These are phyloP conservation scores for Collybia sp. DNA, from an alignment of 768 basidiomycete species.

Conservation along the genomic window DNA sequence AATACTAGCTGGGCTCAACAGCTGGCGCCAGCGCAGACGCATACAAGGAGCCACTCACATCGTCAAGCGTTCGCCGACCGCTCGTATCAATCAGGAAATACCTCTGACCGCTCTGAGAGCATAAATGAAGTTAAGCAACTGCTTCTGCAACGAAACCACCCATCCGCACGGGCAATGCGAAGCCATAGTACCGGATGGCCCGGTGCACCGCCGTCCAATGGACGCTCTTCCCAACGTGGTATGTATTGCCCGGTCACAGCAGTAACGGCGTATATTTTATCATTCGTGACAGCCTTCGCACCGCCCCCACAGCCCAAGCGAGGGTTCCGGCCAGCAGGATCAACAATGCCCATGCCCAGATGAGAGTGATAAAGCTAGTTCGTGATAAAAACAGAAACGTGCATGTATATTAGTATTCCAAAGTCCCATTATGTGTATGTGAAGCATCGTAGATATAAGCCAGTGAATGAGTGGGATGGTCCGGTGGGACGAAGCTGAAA, in stretches of 20 bases:
- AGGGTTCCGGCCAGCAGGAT: conserved; percentile 43
- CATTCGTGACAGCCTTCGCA: conserved; percentile 34
- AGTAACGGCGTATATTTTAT: neutral
- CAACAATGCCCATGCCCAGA: conserved; percentile 3
- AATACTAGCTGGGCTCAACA: conserved; percentile 26
- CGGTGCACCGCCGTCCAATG: conserved; percentile 17
- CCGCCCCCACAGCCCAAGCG: conserved; percentile 21
- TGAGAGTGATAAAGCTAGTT: no score
- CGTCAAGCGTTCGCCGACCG: conserved; percentile 47
- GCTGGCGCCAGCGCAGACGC: conserved; percentile 22
- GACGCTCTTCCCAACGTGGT: conserved; percentile 19
- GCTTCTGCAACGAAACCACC: conserved; percentile 30
- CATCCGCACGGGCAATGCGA: conserved; percentile 13
- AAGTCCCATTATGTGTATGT: no score
- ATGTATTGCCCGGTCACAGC: conserved; percentile 1
- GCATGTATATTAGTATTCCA: no score
- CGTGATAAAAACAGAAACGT: no score
- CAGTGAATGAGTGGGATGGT: neutral
- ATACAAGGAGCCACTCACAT: conserved; percentile 32
- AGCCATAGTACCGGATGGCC: conserved; percentile 31
- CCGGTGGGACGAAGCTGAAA: neutral
- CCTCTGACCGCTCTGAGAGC: conserved; percentile 62
- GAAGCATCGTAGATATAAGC: no score
- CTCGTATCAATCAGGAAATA: conserved; percentile 37
- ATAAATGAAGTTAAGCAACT: conserved; percentile 71